Conservation (phyloP, 345 rosid species). For the Gossypium bickii region DNA sequence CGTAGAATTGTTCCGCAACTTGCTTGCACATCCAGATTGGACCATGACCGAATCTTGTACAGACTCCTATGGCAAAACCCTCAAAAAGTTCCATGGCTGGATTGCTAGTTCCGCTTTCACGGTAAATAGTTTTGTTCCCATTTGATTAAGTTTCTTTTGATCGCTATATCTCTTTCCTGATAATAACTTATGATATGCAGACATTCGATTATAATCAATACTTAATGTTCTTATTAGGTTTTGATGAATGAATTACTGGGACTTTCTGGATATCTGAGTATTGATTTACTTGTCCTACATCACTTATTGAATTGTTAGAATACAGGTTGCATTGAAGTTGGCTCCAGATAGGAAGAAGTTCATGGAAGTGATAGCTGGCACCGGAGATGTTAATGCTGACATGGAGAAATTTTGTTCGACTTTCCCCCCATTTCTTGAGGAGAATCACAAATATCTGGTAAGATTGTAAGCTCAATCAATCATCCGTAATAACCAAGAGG, state of each 20-base stretch:
- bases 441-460: conserved; percentile 96
- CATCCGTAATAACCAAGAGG: too few species aligned
- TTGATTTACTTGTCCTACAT: neutral
- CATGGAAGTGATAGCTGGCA: conserved; percentile 76
- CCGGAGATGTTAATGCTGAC: conserved; percentile 73
- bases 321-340: conserved; percentile 88
- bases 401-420: conserved; percentile 75
- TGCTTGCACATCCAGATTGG: conserved; percentile 80
- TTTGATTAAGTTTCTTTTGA: neutral
- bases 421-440: conserved; percentile 76
- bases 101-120: conserved; percentile 88
- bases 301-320: conserved; percentile 2
- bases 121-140: conserved; percentile 33
- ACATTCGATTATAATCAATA: neutral
- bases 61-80: conserved; percentile 80
- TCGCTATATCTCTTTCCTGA: neutral
- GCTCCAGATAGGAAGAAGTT: conserved; percentile 97
- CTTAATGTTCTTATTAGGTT: neutral
- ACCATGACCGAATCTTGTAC: conserved; percentile 83
- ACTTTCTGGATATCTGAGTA: neutral
- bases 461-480: neutral
- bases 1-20: conserved; percentile 81
- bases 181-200: neutral
- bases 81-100: conserved; percentile 94
- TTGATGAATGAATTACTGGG: neutral